phyloP scores from a whole-genome alignment of 371 early-diverging fungal genomes.

The Blastocladiella emersonii region DNA sequence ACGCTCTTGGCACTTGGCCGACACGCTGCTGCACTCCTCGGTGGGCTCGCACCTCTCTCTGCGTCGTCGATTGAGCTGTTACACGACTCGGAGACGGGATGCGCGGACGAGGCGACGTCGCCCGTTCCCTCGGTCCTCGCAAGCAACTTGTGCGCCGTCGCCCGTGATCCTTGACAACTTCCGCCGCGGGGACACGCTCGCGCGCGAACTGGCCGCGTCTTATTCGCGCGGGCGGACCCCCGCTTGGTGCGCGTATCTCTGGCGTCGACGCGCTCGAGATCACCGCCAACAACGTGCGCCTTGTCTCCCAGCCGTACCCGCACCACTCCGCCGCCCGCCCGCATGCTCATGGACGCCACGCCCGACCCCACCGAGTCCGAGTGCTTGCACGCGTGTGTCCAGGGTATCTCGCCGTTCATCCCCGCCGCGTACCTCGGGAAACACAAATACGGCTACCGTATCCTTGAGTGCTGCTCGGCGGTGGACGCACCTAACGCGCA shows the following conservation, averaged over 20 bases:
- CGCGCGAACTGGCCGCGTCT: neutral
- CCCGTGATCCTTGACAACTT: neutral
- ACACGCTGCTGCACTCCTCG: neutral
- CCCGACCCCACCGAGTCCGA: neutral
- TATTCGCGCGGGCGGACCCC: neutral
- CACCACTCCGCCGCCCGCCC: neutral
- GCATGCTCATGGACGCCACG: neutral
- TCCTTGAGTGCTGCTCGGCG: neutral
- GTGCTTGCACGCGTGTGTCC: neutral
- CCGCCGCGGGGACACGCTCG: neutral
- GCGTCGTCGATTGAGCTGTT: neutral
- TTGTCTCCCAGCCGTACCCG: neutral
- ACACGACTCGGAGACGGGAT: neutral
- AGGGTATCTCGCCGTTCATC: neutral
- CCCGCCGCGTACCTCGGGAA: neutral
- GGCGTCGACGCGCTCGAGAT: constrained; percentile 4
- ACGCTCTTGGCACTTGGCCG: neutral
- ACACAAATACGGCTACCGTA: neutral
- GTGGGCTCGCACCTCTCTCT: too few relatives aligned
- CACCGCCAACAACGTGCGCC: neutral
- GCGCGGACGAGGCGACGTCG: neutral
- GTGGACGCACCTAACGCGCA: neutral
- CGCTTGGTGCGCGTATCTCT: neutral
- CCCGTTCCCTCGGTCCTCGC: neutral
- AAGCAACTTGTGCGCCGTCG: constrained; percentile 1